Conservation (phyloP, 2,329 filamentous ascomycete species). For the Aspergillus vadensis region DNA sequence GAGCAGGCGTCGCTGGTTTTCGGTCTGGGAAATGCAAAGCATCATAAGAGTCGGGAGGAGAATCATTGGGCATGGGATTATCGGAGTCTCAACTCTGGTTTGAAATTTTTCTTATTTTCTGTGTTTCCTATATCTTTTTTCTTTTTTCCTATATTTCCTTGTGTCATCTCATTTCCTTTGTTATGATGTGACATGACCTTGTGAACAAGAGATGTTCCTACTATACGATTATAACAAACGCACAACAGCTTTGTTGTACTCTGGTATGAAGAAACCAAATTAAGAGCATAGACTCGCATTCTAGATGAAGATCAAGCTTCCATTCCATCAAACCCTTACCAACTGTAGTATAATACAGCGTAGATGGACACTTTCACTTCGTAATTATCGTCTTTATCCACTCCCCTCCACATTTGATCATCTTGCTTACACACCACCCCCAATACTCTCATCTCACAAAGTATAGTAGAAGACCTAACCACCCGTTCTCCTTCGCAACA, state of each 20-base stretch:
- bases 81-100: slow-evolving; percentile 3
- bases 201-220: slow-evolving; percentile 4
- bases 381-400: too few relatives aligned
- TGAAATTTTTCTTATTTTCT: slow-evolving; percentile 1
- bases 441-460: too few relatives aligned
- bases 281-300: not conserved
- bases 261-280: not conserved
- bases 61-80: not conserved
- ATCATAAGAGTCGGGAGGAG: not conserved
- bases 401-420: too few relatives aligned
- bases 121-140: not conserved
- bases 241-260: not conserved
- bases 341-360: too few relatives aligned
- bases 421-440: too few relatives aligned
- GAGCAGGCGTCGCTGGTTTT: slow-evolving; percentile 11
- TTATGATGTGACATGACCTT: slow-evolving; percentile 20
- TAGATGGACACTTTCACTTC: too few relatives aligned
- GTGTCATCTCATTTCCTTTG: slow-evolving; percentile 19
- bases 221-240: not conserved
- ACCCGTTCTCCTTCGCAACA: too few relatives aligned
- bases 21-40: slow-evolving; percentile 5
- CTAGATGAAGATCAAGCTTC: too few relatives aligned
- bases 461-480: too few relatives aligned
- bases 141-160: slow-evolving; percentile 13
- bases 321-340: too few relatives aligned